phyloP scores from a whole-genome alignment of 495 filamentous ascomycete genomes.

The Penicillium robsamsonii region DNA sequence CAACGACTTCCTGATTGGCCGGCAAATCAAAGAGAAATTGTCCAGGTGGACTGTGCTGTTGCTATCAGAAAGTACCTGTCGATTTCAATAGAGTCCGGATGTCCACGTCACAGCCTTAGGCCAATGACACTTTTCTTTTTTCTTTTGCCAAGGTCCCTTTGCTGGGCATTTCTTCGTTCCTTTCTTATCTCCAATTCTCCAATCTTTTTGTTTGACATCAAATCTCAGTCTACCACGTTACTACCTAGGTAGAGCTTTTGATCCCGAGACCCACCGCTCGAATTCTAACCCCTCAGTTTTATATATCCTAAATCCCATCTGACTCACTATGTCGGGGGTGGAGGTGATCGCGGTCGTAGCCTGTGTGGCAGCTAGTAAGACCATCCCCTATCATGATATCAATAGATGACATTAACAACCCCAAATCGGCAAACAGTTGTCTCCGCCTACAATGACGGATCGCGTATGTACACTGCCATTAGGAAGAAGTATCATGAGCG shows the following conservation, averaged over 20 bases:
- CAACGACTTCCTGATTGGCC: not conserved
- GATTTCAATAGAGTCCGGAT: not conserved
- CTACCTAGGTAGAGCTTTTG: not conserved
- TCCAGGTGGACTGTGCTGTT: constrained; percentile 3
- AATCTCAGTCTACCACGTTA: not conserved
- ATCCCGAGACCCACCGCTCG: not conserved
- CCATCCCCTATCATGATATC: not conserved
- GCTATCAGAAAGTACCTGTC: constrained; percentile 6
- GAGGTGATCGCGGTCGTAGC: constrained; percentile 36
- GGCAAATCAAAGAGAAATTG: not conserved
- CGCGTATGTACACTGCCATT: constrained; percentile 34
- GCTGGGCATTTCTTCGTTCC: not conserved
- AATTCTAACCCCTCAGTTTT: not conserved
- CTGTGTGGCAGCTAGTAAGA: constrained; percentile 36
- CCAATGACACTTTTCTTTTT: not conserved
- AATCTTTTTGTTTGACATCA: not conserved
- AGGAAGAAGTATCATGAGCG: constrained; percentile 35
- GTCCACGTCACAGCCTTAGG: not conserved
- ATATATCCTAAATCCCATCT: not conserved
- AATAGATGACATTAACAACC: not conserved
- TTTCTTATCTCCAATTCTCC: not conserved
- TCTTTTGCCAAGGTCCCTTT: not conserved
- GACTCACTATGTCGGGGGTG: constrained; percentile 19
- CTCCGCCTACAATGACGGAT: constrained; percentile 44
- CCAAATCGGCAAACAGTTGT: constrained; percentile 22